Percentiles rank a stretch among this genome's conserved stretches.
phyloP scores from a whole-genome alignment of 495 filamentous ascomycete genomes.

The Neurospora tetraspora region DNA sequence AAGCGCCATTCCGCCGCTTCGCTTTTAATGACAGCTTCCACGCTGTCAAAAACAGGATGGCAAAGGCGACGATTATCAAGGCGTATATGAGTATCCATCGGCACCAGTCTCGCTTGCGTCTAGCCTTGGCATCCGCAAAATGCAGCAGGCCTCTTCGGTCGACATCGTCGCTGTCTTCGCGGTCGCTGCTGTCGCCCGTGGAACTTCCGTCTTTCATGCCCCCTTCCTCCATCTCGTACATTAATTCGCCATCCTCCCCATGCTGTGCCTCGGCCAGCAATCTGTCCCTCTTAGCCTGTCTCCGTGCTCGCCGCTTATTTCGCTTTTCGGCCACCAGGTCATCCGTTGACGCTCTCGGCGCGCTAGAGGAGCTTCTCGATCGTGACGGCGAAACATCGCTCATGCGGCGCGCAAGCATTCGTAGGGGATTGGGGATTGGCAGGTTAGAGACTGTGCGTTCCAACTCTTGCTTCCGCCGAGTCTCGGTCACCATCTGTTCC shows the following conservation, averaged over 20 bases:
- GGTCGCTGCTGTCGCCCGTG: conserved; percentile 44
- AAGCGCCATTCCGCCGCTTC: background rate
- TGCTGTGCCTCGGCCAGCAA: conserved; percentile 39
- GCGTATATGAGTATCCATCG: conserved; percentile 45
- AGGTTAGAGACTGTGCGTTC: conserved; percentile 38
- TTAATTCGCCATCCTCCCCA: conserved; percentile 62
- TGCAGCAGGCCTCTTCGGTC: conserved; percentile 37
- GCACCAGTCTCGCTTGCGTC: conserved; percentile 32
- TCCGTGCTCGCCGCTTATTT: conserved; percentile 25
- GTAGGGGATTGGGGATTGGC: conserved; percentile 37
- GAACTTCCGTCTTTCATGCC: conserved; percentile 54
- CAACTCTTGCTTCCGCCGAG: conserved; percentile 31
- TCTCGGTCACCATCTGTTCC: conserved; percentile 59
- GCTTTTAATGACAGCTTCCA: conserved; percentile 37
- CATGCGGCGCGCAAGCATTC: conserved; percentile 24
- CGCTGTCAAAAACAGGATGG: conserved; percentile 38
- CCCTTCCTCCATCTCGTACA: conserved; percentile 86
- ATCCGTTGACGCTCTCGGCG: conserved; percentile 19
- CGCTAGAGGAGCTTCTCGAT: conserved; percentile 21
- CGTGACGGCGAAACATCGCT: conserved; percentile 20
- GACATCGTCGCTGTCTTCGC: conserved; percentile 44
- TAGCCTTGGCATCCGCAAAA: conserved; percentile 33
- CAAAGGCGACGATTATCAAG: conserved; percentile 40
- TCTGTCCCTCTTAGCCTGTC: conserved; percentile 39
- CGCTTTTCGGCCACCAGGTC: conserved; percentile 42